These are phyloP conservation scores for Tuber melanosporum DNA, from an alignment of 495 filamentous ascomycete species.

Conservation along the genomic window DNA sequence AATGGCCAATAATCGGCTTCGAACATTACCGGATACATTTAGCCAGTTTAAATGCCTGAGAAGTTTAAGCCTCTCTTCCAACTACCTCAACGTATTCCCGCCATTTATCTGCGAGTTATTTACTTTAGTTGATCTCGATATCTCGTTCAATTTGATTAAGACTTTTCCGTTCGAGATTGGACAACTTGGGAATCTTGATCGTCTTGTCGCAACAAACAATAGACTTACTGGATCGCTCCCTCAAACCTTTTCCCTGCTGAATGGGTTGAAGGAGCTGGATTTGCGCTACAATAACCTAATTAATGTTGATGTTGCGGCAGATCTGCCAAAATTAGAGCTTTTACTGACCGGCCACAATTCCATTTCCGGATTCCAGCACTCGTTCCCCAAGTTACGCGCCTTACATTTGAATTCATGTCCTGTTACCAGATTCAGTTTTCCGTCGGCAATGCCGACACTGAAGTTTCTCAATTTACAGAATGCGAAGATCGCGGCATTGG, in stretches of 20 bases:
- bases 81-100: conserved; percentile 78
- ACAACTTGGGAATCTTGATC: conserved; percentile 67
- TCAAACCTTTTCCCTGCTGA: conserved; percentile 59
- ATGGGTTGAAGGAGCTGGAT: conserved; percentile 82
- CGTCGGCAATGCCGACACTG: conserved; percentile 66
- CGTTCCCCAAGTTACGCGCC: conserved; percentile 74
- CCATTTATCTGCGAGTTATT: conserved; percentile 72
- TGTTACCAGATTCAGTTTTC: conserved; percentile 83
- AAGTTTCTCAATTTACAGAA: conserved; percentile 79
- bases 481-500: conserved; percentile 76
- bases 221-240: conserved; percentile 67
- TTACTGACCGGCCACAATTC: conserved; percentile 83
- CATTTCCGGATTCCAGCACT: conserved; percentile 77
- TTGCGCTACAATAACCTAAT: conserved; percentile 83
- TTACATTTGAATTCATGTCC: conserved; percentile 87
- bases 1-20: conserved; percentile 84
- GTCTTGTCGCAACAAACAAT: conserved; percentile 94
- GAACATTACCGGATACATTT: conserved; percentile 70
- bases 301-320: conserved; percentile 74
- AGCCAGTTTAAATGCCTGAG: conserved; percentile 66
- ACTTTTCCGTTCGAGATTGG: conserved; percentile 70
- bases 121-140: conserved; percentile 83
- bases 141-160: conserved; percentile 90
- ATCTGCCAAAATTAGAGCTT: conserved; percentile 78
- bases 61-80: conserved; percentile 84